Evolutionary conservation across 768 basidiomycete genomes (phyloP).

Genomic region (Boletellus ananas): DNA sequence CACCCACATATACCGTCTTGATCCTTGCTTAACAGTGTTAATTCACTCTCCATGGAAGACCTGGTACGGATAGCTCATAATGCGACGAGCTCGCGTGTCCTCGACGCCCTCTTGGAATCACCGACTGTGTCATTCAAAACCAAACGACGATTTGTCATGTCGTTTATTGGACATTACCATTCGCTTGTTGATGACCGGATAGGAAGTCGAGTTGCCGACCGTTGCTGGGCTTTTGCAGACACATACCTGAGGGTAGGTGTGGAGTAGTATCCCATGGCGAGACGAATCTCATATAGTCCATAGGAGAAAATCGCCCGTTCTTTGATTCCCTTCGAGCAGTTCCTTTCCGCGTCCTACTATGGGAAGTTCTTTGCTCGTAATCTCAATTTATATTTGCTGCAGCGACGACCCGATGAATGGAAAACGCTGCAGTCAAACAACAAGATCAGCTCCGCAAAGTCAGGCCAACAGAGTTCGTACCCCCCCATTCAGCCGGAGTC

Average conservation of each 20-base stretch:
- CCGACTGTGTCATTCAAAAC: conserved; percentile 58
- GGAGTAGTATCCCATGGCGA: background rate
- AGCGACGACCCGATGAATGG: conserved; percentile 84
- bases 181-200: conserved; percentile 83
- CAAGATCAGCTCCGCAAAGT: conserved; percentile 24
- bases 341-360: conserved; percentile 72
- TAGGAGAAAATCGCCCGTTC: conserved; percentile 92
- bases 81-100: conserved; percentile 70
- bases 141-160: conserved; percentile 67
- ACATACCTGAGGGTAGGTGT: conserved; percentile 79
- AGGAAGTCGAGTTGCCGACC: conserved; percentile 85
- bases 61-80: conserved; percentile 58
- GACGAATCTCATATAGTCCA: conserved; percentile 1
- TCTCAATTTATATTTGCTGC: conserved; percentile 73
- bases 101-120: conserved; percentile 75
- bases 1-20: conserved; percentile 5
- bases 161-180: conserved; percentile 77
- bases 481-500: background rate
- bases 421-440: conserved; percentile 55
- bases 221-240: conserved; percentile 91
- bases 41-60: conserved; percentile 53
- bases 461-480: conserved; percentile 17
- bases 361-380: conserved; percentile 85
- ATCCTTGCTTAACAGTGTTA: conserved; percentile 44
- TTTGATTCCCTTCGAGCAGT: conserved; percentile 65